Conservation (phyloP, 805 yeast species). For the Geotrichum ghanense region DNA sequence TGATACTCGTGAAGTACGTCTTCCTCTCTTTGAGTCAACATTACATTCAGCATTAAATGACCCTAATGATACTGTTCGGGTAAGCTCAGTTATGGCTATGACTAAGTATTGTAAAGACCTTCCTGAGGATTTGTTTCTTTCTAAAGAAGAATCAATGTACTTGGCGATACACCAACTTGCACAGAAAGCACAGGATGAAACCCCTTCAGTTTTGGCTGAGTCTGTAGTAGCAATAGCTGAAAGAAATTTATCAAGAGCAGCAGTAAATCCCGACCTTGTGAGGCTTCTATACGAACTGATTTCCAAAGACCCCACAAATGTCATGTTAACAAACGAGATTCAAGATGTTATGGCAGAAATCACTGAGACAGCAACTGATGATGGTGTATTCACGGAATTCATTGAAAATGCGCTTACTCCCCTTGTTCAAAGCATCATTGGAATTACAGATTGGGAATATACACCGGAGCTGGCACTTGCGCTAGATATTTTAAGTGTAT, state of each 20-base stretch:
- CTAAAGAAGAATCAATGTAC: background rate
- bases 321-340: slow-evolving; percentile 55
- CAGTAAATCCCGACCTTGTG: slow-evolving; percentile 29
- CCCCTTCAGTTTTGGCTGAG: slow-evolving; percentile 64
- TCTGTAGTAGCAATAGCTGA: slow-evolving; percentile 48
- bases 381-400: slow-evolving; percentile 32
- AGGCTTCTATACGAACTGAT: slow-evolving; percentile 53
- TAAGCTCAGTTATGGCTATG: slow-evolving; percentile 9
- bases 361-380: slow-evolving; percentile 35
- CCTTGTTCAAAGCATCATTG: slow-evolving; percentile 23
- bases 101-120: slow-evolving; percentile 10
- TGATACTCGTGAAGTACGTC: slow-evolving; percentile 1
- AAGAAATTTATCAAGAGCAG: slow-evolving; percentile 30
- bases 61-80: slow-evolving; percentile 11
- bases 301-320: slow-evolving; percentile 61
- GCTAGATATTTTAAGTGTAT: slow-evolving; percentile 33
- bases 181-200: slow-evolving; percentile 65
- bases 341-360: slow-evolving; percentile 57
- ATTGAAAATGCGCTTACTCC: slow-evolving; percentile 45
- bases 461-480: slow-evolving; percentile 49
- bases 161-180: slow-evolving; percentile 32
- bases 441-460: slow-evolving; percentile 33
- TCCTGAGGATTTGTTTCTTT: slow-evolving; percentile 18
- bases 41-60: slow-evolving; percentile 9
- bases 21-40: slow-evolving; percentile 6